Conservation (phyloP, 768 basidiomycete species). For the Imleria badia region DNA sequence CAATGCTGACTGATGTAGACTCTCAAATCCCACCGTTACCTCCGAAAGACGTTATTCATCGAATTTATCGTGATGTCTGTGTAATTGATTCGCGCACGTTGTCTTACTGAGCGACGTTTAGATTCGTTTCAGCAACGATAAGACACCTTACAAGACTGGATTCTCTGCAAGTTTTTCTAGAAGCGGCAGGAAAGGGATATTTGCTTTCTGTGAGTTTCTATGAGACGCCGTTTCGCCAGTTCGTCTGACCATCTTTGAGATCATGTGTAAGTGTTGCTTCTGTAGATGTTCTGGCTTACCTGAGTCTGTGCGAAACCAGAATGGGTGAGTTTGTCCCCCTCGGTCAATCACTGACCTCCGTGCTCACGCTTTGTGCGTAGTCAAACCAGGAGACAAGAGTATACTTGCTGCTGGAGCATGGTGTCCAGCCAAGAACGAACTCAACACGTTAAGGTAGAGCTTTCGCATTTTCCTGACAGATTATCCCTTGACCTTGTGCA, state of each 20-base stretch:
- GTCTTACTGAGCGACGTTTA: constrained; percentile 29
- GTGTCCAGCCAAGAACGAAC: constrained; percentile 77
- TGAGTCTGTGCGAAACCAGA: constrained; percentile 10
- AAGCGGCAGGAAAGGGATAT: constrained; percentile 87
- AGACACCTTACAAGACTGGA: constrained; percentile 90
- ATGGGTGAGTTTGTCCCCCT: constrained; percentile 13
- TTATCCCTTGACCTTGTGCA: neutral
- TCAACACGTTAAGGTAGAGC: constrained; percentile 67
- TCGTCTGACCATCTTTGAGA: constrained; percentile 22
- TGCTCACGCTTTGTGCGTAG: constrained; percentile 36
- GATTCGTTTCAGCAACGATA: constrained; percentile 90
- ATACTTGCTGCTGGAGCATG: constrained; percentile 79
- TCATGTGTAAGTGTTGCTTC: constrained; percentile 15
- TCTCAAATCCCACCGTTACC: constrained; percentile 85
- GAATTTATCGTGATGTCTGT: constrained; percentile 86
- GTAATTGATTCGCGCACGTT: neutral
- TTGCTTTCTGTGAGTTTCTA: constrained; percentile 71
- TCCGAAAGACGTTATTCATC: constrained; percentile 86
- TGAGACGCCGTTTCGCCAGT: neutral
- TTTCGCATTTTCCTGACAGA: neutral
- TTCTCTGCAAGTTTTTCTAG: constrained; percentile 86
- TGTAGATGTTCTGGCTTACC: neutral
- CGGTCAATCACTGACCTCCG: neutral
- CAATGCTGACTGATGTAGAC: constrained; percentile 69
- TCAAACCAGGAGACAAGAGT: constrained; percentile 65